Base-by-base conservation (phyloP, 2,329 filamentous ascomycete species). In the Periconia sp. region DNA sequence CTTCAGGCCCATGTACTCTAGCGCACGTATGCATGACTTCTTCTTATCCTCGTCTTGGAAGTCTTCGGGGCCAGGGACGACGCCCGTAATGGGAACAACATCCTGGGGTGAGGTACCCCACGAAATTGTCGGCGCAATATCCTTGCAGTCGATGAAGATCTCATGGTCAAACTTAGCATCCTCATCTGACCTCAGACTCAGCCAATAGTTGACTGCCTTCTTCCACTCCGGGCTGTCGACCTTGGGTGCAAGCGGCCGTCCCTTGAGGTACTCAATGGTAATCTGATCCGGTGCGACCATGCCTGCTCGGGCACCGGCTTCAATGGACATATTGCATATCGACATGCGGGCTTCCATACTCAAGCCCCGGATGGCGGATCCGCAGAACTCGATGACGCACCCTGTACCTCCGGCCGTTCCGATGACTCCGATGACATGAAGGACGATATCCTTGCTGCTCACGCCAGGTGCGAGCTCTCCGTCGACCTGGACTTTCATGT, bases 311-410 rank as follows among this genome's bases (percentile, higher is more conserved):
- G 94, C 94, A 73, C 94, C 94, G 57, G 81, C 94, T 78, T 99
- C 94, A 59, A 97, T 96, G 11, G 92, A 91, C 94, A 97, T 97
- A 78, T 99, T 99, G 79, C 94, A 97, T 70, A 99, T 95, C 52
- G 92, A 96, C 94, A 99, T 97, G 57, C 94, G 85, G 30, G 92
- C 94, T 74, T 97, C 94, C 83, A 99, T 96, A 73, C 89, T 95
- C 60, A 97, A 79, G 49, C 74, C 76, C 58, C 90, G 85, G 68
- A 99, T 96, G 49, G 94, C 89, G 37, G 92, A 96, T 47, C 94
- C 94, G 67, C 91, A 96, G 78, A 92, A 99, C 77, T 99, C 94
- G 62, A 99, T 96, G 54, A 97, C 94, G 39, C 88, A 86, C 50
- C 92, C 92, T 43, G 87, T 97, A 59, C 94, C 94, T 70, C 92